phyloP scores from a whole-genome alignment of 2,329 filamentous ascomycete genomes.

The Penicillium sp. region DNA sequence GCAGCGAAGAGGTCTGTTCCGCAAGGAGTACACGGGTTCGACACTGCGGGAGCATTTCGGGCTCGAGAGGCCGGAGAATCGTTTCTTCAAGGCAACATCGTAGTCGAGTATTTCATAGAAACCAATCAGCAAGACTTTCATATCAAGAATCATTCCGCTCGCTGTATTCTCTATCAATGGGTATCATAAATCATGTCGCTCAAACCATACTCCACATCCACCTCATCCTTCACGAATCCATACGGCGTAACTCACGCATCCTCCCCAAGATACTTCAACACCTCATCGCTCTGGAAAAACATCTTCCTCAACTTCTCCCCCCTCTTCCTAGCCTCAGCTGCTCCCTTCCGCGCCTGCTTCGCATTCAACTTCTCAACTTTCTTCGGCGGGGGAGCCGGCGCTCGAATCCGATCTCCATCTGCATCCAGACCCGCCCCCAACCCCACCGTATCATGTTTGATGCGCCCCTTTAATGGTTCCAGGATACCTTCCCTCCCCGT shows the following conservation, averaged over 20 bases:
- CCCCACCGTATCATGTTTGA: slow-evolving; percentile 75
- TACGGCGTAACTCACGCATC: slow-evolving; percentile 5
- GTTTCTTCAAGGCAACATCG: slow-evolving; percentile 34
- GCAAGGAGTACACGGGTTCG: slow-evolving; percentile 55
- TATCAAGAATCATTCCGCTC: neutral
- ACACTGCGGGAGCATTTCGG: slow-evolving; percentile 59
- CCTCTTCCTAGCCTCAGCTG: slow-evolving; percentile 63
- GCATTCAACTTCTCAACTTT: slow-evolving; percentile 62
- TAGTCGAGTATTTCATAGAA: neutral
- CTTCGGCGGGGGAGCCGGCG: slow-evolving; percentile 41
- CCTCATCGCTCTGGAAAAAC: slow-evolving; percentile 74
- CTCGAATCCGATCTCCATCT: slow-evolving; percentile 26
- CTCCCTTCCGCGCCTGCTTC: slow-evolving; percentile 67
- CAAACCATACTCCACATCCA: neutral
- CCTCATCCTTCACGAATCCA: neutral
- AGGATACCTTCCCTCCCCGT: slow-evolving; percentile 68
- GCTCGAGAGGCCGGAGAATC: slow-evolving; percentile 51
- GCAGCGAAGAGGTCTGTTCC: slow-evolving; percentile 54
- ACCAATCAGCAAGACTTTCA: neutral
- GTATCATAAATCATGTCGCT: neutral
- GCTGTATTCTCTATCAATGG: neutral
- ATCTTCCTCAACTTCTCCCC: slow-evolving; percentile 66
- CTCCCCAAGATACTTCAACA: slow-evolving; percentile 70
- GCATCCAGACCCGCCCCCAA: slow-evolving; percentile 59
- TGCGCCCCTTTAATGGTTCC: slow-evolving; percentile 70